A percentile compares a stretch with the other conserved stretches of the same genome.
These are phyloP conservation scores for Rasamsonia emersonii DNA, from an alignment of 2,329 filamentous ascomycete genomes.

Conservation along the genomic window DNA sequence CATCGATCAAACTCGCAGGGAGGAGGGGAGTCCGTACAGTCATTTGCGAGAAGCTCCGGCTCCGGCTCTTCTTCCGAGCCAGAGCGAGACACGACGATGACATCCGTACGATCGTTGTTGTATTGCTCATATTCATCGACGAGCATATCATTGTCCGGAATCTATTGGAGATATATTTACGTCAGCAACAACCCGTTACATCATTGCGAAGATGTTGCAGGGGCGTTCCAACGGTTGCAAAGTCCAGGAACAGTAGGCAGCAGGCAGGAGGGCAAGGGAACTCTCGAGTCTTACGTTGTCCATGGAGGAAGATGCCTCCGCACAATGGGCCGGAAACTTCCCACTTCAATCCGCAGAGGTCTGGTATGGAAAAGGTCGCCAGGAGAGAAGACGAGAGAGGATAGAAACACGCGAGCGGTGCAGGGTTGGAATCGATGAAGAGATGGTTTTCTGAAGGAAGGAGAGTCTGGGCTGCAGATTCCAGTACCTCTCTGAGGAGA, in stretches of 20 bases:
- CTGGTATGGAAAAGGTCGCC: no score
- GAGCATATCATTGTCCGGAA: slow-evolving; percentile 53
- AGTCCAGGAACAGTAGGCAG: slow-evolving; percentile 1
- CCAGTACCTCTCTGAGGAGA: not conserved
- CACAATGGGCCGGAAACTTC: slow-evolving; percentile 17
- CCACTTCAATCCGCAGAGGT: no score
- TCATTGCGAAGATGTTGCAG: not conserved
- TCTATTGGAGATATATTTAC: slow-evolving; percentile 30
- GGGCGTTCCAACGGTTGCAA: not conserved
- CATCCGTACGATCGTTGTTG: slow-evolving; percentile 54
- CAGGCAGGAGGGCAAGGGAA: slow-evolving; percentile 13
- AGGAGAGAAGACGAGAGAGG: no score
- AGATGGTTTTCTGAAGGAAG: no score
- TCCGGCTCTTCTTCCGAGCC: slow-evolving; percentile 50
- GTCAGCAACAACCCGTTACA: slow-evolving; percentile 16
- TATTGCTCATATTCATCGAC: slow-evolving; percentile 50
- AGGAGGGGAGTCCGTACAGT: slow-evolving; percentile 36
- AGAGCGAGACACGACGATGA: slow-evolving; percentile 54
- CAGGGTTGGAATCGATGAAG: no score
- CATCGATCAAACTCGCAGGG: not conserved
- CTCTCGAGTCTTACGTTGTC: slow-evolving; percentile 34
- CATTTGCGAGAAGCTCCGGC: slow-evolving; percentile 50
- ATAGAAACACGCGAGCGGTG: no score
- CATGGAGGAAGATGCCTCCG: slow-evolving; percentile 33
- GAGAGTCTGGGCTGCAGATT: not conserved